Conservation (phyloP, 805 yeast species). For the Saturnispora mendoncae region DNA sequence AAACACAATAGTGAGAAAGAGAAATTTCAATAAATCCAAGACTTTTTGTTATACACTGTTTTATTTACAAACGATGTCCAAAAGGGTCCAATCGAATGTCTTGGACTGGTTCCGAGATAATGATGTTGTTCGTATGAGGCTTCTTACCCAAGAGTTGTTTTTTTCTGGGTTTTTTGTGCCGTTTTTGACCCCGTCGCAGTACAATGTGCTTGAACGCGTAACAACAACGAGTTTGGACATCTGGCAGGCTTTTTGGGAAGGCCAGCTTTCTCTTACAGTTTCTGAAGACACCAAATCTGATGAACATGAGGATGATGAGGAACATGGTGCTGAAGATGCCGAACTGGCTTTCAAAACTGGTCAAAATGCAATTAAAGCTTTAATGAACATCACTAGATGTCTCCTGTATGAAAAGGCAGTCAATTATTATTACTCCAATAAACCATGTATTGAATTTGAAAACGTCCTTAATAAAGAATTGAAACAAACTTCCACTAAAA, state of each 20-base stretch:
- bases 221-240: slow-evolving; percentile 28
- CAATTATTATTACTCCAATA: slow-evolving; percentile 28
- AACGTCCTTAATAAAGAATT: slow-evolving; percentile 15
- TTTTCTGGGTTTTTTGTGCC: slow-evolving; percentile 35
- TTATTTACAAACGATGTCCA: slow-evolving; percentile 2
- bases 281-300: background rate
- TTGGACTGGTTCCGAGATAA: slow-evolving; percentile 14
- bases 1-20: background rate
- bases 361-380: slow-evolving; percentile 38
- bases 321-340: slow-evolving; percentile 17
- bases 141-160: slow-evolving; percentile 30
- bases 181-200: slow-evolving; percentile 48
- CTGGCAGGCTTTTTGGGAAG: slow-evolving; percentile 43
- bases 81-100: slow-evolving; percentile 5
- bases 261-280: slow-evolving; percentile 11
- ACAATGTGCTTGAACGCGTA: slow-evolving; percentile 39
- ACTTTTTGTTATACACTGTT: slow-evolving; percentile 1
- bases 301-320: slow-evolving; percentile 9
- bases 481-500: no score
- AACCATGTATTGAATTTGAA: slow-evolving; percentile 3
- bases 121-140: slow-evolving; percentile 18
- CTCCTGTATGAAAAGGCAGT: slow-evolving; percentile 66
- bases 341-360: slow-evolving; percentile 40
- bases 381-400: slow-evolving; percentile 43
- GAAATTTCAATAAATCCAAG: background rate